Percentiles rank a stretch among this genome's conserved stretches.
Conservation (phyloP, 768 basidiomycete species). For the Boletus barrowsii region DNA sequence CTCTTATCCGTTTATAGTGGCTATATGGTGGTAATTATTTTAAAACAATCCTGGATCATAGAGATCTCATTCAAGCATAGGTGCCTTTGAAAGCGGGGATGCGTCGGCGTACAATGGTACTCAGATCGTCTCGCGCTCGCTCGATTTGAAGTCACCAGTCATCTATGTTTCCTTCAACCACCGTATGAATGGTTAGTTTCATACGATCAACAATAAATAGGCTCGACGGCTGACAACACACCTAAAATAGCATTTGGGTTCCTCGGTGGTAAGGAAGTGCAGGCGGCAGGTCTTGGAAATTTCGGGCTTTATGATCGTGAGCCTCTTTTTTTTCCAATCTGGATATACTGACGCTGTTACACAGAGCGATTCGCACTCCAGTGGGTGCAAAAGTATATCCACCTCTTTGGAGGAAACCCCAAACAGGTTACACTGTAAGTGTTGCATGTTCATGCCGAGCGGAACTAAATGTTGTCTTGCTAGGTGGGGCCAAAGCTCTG, state of each 20-base stretch:
- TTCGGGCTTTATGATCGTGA: constrained; percentile 33
- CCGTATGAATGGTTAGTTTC: constrained; percentile 16
- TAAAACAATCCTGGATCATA: not conserved
- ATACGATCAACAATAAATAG: not conserved
- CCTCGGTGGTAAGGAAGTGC: constrained; percentile 19
- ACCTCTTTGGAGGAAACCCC: not conserved
- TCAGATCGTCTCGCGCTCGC: constrained; percentile 20
- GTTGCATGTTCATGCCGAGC: not conserved
- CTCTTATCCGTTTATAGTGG: not conserved
- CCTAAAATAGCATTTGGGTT: constrained; percentile 27
- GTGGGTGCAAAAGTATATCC: constrained; percentile 1
- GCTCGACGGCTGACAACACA: not conserved
- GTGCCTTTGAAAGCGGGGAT: constrained; percentile 8
- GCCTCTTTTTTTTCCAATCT: not conserved
- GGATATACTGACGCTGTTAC: not conserved
- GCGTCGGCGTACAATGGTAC: constrained; percentile 16
- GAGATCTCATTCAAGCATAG: not conserved
- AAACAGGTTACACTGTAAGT: constrained; percentile 15
- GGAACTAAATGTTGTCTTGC: not conserved
- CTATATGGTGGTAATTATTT: not conserved
- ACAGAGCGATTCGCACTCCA: not conserved
- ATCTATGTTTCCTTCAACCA: not conserved
- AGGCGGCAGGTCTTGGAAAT: not conserved
- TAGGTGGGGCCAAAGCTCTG: constrained; percentile 1
- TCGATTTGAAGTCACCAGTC: not conserved